Evolutionary conservation across 2,329 filamentous ascomycete genomes (phyloP).

Genomic region (Phoma sp.): DNA sequence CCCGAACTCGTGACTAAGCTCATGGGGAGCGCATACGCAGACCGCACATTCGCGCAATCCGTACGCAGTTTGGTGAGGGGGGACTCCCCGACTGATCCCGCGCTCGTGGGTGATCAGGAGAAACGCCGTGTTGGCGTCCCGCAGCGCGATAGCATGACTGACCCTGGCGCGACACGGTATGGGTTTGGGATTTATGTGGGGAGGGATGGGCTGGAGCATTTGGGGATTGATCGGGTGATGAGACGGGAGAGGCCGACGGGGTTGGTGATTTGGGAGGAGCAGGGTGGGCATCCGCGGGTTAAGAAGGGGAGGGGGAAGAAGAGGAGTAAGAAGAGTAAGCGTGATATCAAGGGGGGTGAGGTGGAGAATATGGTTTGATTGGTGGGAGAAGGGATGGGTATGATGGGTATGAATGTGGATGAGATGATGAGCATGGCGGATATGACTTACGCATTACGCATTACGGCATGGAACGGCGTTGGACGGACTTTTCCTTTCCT

Average conservation of each 20-base stretch:
- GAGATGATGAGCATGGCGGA: conserved; percentile 8
- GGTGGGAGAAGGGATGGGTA: too few species aligned
- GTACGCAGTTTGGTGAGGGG: conserved; percentile 38
- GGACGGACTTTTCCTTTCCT: too few species aligned
- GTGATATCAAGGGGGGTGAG: conserved; percentile 1
- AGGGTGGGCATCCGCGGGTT: conserved; percentile 18
- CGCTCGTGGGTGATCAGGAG: conserved; percentile 28
- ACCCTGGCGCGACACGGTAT: conserved; percentile 54
- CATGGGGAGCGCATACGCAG: conserved; percentile 62
- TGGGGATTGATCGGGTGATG: conserved; percentile 66
- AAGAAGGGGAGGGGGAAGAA: conserved; percentile 1
- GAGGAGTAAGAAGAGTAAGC: conserved; percentile 9
- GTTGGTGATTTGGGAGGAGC: conserved; percentile 48
- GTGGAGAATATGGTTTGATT: conserved; percentile 8
- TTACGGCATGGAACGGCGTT: too few species aligned
- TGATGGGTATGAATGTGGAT: conserved; percentile 1
- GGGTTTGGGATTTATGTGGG: conserved; percentile 66
- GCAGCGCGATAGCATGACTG: conserved; percentile 39
- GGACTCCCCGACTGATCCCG: conserved; percentile 31
- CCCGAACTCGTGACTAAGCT: conserved; percentile 73
- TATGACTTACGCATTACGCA: not conserved
- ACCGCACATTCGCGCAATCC: conserved; percentile 43
- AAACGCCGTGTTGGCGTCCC: conserved; percentile 11
- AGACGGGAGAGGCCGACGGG: conserved; percentile 43
- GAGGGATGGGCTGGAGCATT: conserved; percentile 65